Percentiles rank a stretch among this genome's conserved stretches.
These are phyloP conservation scores for Claviceps lovelessii DNA, from an alignment of 2,329 filamentous ascomycete genomes.

Conservation along the genomic window DNA sequence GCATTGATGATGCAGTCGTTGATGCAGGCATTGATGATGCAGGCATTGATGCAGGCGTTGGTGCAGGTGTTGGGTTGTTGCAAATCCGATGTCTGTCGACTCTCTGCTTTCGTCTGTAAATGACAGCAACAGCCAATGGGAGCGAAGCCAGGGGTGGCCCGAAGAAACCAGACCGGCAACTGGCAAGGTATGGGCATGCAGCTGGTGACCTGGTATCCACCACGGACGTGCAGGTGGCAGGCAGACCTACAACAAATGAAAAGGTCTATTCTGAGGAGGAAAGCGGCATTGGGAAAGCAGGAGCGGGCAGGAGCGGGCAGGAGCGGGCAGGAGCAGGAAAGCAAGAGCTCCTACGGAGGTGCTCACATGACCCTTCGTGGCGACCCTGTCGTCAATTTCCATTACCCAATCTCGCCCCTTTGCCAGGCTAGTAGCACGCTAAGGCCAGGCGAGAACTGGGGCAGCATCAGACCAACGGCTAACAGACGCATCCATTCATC, in stretches of 20 bases:
- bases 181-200: background rate
- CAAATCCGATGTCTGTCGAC: too few species aligned
- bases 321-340: background rate
- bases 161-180: background rate
- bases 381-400: constrained; percentile 5
- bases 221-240: background rate
- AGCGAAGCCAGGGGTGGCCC: background rate
- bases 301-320: background rate
- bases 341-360: background rate
- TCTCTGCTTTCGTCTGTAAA: too few species aligned
- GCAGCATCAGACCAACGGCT: background rate
- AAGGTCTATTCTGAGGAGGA: too few species aligned
- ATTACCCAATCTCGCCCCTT: constrained; percentile 8
- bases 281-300: background rate
- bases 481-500: too few species aligned
- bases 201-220: background rate
- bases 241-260: background rate
- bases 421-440: constrained; percentile 2
- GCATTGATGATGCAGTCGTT: too few species aligned
- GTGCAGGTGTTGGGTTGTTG: too few species aligned
- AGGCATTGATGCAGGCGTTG: too few species aligned
- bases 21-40: too few species aligned
- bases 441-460: background rate
- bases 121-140: background rate
- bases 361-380: constrained; percentile 8